Conservation (phyloP, 2,329 filamentous ascomycete genomes). For the Cytospora mali region DNA sequence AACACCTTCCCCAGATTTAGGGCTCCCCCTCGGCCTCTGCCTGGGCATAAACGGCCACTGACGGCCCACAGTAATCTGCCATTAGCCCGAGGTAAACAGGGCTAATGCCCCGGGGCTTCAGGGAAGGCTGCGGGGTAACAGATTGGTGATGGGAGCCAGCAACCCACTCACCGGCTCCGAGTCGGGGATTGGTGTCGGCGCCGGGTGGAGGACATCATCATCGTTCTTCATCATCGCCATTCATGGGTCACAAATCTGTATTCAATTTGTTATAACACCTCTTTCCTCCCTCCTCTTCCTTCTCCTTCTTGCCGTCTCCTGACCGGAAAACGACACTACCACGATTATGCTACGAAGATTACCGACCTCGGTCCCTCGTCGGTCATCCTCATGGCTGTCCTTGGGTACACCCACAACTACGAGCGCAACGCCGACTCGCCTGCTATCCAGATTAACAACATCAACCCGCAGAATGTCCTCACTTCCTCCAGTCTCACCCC, state of each 20-base stretch:
- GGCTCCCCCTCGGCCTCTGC: no score
- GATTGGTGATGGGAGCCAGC: background rate
- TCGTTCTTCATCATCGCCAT: conserved; percentile 15
- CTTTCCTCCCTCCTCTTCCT: background rate
- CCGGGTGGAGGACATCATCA: conserved; percentile 1
- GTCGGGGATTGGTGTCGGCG: conserved; percentile 6
- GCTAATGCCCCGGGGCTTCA: background rate
- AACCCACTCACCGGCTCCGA: conserved; percentile 12
- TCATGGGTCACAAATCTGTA: background rate
- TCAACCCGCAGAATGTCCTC: conserved; percentile 54
- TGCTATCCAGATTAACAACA: conserved; percentile 43
- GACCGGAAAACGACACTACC: background rate
- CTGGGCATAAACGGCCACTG: no score
- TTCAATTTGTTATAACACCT: no score
- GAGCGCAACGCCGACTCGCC: conserved; percentile 18
- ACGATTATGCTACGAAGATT: conserved; percentile 26
- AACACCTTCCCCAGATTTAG: background rate
- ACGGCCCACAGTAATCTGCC: no score
- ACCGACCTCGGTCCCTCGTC: conserved; percentile 15
- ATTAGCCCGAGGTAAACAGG: no score
- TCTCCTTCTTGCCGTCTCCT: background rate
- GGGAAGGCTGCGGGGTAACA: background rate
- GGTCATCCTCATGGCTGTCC: conserved; percentile 1
- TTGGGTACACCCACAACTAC: background rate
- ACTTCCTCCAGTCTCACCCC: conserved; percentile 57